These are phyloP conservation scores for Haematococcus sp. DNA, from an alignment of 139 green algal species.

Conservation along the genomic window DNA sequence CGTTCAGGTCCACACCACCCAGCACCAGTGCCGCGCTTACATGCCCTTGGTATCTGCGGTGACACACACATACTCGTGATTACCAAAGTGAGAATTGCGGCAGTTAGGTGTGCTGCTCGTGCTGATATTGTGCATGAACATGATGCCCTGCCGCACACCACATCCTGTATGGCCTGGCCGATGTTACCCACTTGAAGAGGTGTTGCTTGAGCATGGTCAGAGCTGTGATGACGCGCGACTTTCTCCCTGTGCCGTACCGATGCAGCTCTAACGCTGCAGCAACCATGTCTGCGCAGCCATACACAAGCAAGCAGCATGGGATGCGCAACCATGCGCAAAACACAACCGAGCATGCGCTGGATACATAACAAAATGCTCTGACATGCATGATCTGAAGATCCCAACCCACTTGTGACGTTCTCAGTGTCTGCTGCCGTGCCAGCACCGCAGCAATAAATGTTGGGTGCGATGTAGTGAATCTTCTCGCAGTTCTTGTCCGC, in stretches of 20 bases:
- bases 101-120: too few relatives aligned
- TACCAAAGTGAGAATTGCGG: background rate
- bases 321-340: background rate
- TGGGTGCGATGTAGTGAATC: slow-evolving; percentile 97
- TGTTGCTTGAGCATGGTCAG: slow-evolving; percentile 97
- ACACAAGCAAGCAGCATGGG: background rate
- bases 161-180: too few relatives aligned
- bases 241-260: slow-evolving; percentile 76
- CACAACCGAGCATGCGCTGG: too few relatives aligned
- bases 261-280: slow-evolving; percentile 89
- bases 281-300: slow-evolving; percentile 83
- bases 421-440: slow-evolving; percentile 97
- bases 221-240: slow-evolving; percentile 86
- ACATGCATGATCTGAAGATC: background rate
- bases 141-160: too few relatives aligned
- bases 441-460: slow-evolving; percentile 98
- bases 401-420: slow-evolving; percentile 84
- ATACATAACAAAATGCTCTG: slow-evolving; percentile 2
- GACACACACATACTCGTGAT: background rate
- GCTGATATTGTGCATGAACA: too few relatives aligned
- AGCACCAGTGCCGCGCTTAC: slow-evolving; percentile 94
- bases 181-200: slow-evolving; percentile 79
- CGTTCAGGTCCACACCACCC: slow-evolving; percentile 89
- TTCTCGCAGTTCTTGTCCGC: slow-evolving; percentile 99
- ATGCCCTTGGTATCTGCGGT: slow-evolving; percentile 90